Base-by-base conservation (phyloP, 129 eudicot species). In the sunflower (Helianthus annuus) region DNA sequence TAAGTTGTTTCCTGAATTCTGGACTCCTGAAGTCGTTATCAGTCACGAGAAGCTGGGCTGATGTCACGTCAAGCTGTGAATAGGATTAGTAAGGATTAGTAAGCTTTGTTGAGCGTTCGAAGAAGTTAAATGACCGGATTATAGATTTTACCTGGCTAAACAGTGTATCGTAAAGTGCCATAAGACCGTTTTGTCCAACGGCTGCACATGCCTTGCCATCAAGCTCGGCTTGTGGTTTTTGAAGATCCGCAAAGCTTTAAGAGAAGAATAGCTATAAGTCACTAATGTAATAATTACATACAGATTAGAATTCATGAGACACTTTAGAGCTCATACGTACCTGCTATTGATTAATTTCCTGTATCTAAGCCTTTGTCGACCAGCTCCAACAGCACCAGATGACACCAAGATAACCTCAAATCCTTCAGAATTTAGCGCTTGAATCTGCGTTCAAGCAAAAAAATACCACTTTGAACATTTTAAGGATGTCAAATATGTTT, bases 201-300 rank as follows among this genome's bases (percentile, higher is more conserved):
- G 98, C 98, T 45, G 98, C 98, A 83, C 98, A 92, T 52, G 98
- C 96, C 83, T 92, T 92, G 17, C 98, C 98, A 69, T 89, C 96
- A 76, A 89, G 96, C 82, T 92, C 98, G 68, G 69, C 75, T 83
- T 92, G 98, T 40, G 98, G 98, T 66, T 87, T 92, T 69, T 92
- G 98, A 48, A 92, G 98, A 74, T 92, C 98, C 48, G 95, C 96
- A 78, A 92, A 92, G 81, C 98, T 92, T 72, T 68, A 78, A 60
- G 68, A 77, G 14, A 55, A 40, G 32, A 87, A 72, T 17, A 66
- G 38, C 17, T 48, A 71, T 22, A 10, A 24, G 49, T 80, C 17
- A 74, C 49, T 27, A 61, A 59, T 71, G 34, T 39, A 27, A 63
- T 38, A 63, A 63, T 4, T 22, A 53, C 27, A 34, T 14, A 61